Evolutionary conservation across 306 rosid species (phyloP).

Genomic region (Vicia faba): DNA sequence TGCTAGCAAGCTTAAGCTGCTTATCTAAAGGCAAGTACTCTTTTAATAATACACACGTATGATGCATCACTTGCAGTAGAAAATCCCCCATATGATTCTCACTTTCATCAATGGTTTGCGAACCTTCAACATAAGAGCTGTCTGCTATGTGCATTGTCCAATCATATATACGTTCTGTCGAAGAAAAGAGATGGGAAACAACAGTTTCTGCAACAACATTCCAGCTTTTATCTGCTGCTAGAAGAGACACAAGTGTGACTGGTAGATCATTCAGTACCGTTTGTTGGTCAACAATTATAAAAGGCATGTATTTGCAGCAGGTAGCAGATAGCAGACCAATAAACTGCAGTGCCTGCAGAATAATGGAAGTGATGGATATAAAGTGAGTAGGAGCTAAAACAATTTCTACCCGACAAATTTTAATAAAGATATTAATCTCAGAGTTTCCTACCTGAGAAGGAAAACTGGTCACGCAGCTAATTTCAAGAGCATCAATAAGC

Average conservation of each 20-base stretch:
- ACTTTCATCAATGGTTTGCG: slow-evolving; percentile 71
- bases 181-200: slow-evolving; percentile 58
- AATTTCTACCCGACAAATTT: slow-evolving; percentile 15
- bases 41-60: slow-evolving; percentile 59
- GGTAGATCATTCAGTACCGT: slow-evolving; percentile 74
- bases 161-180: slow-evolving; percentile 65
- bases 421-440: slow-evolving; percentile 19
- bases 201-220: slow-evolving; percentile 53
- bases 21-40: slow-evolving; percentile 75
- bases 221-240: slow-evolving; percentile 61
- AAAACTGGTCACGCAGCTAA: slow-evolving; percentile 74
- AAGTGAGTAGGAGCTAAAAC: slow-evolving; percentile 18
- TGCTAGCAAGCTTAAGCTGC: slow-evolving; percentile 74
- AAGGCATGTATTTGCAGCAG: slow-evolving; percentile 87
- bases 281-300: slow-evolving; percentile 64
- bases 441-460: slow-evolving; percentile 75
- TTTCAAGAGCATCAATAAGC: slow-evolving; percentile 82
- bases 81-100: slow-evolving; percentile 58
- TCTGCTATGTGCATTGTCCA: slow-evolving; percentile 41
- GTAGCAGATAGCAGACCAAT: slow-evolving; percentile 73
- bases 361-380: slow-evolving; percentile 20
- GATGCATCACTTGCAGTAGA: slow-evolving; percentile 57
- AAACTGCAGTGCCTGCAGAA: slow-evolving; percentile 67
- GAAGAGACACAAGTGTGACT: slow-evolving; percentile 69
- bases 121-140: slow-evolving; percentile 40